Conservation (phyloP, 768 basidiomycete genomes). For the Termitomyces sp. region DNA sequence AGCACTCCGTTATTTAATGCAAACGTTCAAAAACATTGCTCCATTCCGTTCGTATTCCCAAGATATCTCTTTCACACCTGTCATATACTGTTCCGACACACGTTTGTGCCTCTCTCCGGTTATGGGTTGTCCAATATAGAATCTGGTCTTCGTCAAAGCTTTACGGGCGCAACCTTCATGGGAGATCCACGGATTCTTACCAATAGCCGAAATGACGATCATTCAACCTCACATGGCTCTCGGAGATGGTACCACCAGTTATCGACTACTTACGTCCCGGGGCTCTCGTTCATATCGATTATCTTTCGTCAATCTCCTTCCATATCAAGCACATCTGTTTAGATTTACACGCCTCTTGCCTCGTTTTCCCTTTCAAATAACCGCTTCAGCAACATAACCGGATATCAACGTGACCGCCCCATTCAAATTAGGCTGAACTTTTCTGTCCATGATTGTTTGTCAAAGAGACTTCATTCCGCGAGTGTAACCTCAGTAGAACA, state of each 20-base stretch:
- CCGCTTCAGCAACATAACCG: background rate
- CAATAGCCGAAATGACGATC: conserved; percentile 8
- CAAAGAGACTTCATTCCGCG: background rate
- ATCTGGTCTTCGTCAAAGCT: background rate
- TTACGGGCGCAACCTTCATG: background rate
- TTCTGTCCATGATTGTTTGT: background rate
- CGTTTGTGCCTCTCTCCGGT: conserved; percentile 9
- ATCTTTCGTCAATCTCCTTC: background rate
- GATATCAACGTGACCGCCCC: background rate
- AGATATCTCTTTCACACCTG: background rate
- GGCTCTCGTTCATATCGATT: background rate
- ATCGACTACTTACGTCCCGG: background rate
- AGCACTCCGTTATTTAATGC: conserved; percentile 19
- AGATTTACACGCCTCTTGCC: conserved; percentile 1
- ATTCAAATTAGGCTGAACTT: background rate
- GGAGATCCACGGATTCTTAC: background rate
- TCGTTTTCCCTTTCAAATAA: background rate
- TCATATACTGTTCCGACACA: conserved; percentile 10
- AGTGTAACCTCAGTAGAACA: background rate
- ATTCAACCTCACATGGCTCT: conserved; percentile 3
- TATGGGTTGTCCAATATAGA: background rate
- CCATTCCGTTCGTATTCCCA: conserved; percentile 3
- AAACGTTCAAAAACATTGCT: conserved; percentile 16
- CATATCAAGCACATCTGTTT: conserved; percentile 5
- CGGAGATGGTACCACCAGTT: conserved; percentile 1